Base-by-base conservation (phyloP, 495 filamentous ascomycete genomes). In the Penicillium waksmanii region DNA sequence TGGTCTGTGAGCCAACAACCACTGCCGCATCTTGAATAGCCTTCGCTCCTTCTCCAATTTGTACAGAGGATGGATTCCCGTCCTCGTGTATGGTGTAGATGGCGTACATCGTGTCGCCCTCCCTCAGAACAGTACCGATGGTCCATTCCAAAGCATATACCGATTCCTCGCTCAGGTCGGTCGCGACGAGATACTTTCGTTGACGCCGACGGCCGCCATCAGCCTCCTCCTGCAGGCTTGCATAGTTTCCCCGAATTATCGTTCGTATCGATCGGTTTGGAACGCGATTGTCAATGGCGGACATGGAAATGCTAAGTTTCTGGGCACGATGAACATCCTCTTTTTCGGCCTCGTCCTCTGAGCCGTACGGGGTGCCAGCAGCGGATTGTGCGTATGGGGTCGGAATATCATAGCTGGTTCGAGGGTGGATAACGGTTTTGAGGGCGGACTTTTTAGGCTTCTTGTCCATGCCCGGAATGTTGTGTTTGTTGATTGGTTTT, bases 141-240 rank as follows among this genome's bases (percentile, higher is more conserved):
- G 93, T 96, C 93, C 94, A 98, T 70, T 98, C 95, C 27, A 98
- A 77, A 10, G 95, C 95, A 71, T 97, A 92, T 10, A 91, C 89
- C 4, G 93, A 93, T 76, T 98, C 95, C 43, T 93, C 90, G 63
- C 91, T 96, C 34, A 97, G 74, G 72, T 98, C 95, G 1, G 92
- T 96, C 9, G 95, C 92, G 9, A 97, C 91, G 6, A 98, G 76
- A 70, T 97, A 98, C 53, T 92, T 93, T 10, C 95, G 84, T 47
- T 91, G 85, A 11, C 91, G 84, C 15, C 88, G 84, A 35, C 81
- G 78, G 21, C 91, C 87, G 8, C 88, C 84, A 33, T 94, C 88
- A 8, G 89, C 87, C 56, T 91, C 89, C 51, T 89, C 82, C 56
- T 87, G 82, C 64, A 96, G 85, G 55, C 81, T 82, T 43, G 75